A percentile compares a stretch with the other conserved stretches of the same genome.
Conservation (phyloP, 2,329 filamentous ascomycete genomes). For the Colletotrichum echinochloae region DNA sequence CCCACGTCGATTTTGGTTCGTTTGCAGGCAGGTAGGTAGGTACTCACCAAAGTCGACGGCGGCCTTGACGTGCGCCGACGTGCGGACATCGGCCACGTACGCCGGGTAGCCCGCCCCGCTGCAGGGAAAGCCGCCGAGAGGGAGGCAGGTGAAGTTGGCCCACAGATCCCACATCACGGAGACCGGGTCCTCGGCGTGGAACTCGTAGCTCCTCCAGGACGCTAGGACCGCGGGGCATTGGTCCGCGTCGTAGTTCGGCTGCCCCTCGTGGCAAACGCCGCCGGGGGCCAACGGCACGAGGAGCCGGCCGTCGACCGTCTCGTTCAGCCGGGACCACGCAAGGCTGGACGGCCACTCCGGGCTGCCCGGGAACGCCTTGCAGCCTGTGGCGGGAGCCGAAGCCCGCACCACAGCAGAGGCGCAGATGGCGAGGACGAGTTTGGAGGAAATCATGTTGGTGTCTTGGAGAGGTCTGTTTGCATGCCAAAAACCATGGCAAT, state of each 20-base stretch:
- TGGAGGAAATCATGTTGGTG: constrained; percentile 5
- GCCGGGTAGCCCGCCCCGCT: constrained; percentile 49
- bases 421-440: background rate
- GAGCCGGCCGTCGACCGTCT: constrained; percentile 56
- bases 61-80: constrained; percentile 48
- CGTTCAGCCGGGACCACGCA: constrained; percentile 61
- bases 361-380: constrained; percentile 62
- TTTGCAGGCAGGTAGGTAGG: too few relatives aligned
- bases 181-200: constrained; percentile 51
- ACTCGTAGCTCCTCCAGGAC: constrained; percentile 43
- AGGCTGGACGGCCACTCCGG: constrained; percentile 60
- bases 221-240: constrained; percentile 48
- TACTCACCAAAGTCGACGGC: constrained; percentile 57
- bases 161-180: constrained; percentile 56
- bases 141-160: constrained; percentile 64
- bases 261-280: constrained; percentile 56
- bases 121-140: constrained; percentile 52
- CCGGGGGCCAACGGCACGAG: constrained; percentile 57
- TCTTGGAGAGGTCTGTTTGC: background rate
- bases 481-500: background rate
- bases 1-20: too few relatives aligned
- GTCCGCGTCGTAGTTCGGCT: constrained; percentile 47
- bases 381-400: constrained; percentile 42
- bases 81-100: constrained; percentile 52
- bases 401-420: background rate